Conservation (phyloP, 345 rosid species). For the Aethionema arabicum region DNA sequence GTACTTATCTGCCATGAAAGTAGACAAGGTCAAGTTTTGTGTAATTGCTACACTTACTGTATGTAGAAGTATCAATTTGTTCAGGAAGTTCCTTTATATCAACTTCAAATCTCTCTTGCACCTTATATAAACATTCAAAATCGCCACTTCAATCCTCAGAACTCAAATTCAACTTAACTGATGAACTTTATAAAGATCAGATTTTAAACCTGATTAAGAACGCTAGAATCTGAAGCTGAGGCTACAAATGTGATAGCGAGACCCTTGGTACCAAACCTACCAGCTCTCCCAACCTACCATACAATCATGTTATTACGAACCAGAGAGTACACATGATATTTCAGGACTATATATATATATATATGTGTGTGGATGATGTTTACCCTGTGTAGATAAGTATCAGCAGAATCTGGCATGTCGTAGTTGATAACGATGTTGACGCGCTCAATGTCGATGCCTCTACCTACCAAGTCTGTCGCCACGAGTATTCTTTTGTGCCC, state of each 20-base stretch:
- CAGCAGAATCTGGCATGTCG: slow-evolving; percentile 99
- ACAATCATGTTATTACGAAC: background rate
- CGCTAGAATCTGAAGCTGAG: slow-evolving; percentile 84
- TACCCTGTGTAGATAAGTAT: slow-evolving; percentile 97
- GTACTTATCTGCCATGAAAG: background rate
- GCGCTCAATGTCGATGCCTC: slow-evolving; percentile 97
- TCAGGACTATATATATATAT: background rate
- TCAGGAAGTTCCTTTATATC: slow-evolving; percentile 97
- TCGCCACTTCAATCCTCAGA: background rate
- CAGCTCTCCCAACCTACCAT: slow-evolving; percentile 91
- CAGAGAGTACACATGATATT: background rate
- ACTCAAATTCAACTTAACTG: background rate
- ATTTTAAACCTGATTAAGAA: slow-evolving; percentile 79
- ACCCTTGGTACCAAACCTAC: slow-evolving; percentile 98
- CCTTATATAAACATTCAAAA: slow-evolving; percentile 42
- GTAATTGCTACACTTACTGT: slow-evolving; percentile 49
- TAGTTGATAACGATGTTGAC: slow-evolving; percentile 98
- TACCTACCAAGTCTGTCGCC: slow-evolving; percentile 94
- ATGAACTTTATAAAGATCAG: background rate
- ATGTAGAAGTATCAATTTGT: slow-evolving; percentile 92
- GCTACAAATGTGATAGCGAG: slow-evolving; percentile 96
- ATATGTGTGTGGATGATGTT: background rate
- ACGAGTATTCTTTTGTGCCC: slow-evolving; percentile 97
- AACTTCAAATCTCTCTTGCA: slow-evolving; percentile 94
- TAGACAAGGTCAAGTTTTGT: background rate